phyloP scores from a whole-genome alignment of 2,329 filamentous ascomycete genomes.

The Cladobotryum mycophilum region DNA sequence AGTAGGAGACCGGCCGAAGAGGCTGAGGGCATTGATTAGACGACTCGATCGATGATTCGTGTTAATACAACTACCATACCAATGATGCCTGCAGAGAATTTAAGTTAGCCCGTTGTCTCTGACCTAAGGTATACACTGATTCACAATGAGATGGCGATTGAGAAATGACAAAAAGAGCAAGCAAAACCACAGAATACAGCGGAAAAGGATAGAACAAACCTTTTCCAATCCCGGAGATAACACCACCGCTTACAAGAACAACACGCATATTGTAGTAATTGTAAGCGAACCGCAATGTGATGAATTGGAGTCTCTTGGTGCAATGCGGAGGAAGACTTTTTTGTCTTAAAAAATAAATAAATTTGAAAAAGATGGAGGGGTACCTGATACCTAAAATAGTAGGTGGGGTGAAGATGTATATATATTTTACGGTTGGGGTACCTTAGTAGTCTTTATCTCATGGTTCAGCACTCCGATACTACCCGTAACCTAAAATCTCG shows the following conservation, averaged over 20 bases:
- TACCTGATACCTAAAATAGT: no score
- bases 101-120: slow-evolving; percentile 1
- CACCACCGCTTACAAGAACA: slow-evolving; percentile 32
- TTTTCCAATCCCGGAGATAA: slow-evolving; percentile 55
- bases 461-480: no score
- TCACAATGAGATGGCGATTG: neutral
- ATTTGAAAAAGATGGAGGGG: no score
- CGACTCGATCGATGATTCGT: neutral
- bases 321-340: no score
- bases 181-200: neutral
- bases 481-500: no score
- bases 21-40: slow-evolving; percentile 34
- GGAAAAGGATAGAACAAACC: slow-evolving; percentile 31
- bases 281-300: no score
- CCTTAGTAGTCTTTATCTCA: no score
- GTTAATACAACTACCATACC: slow-evolving; percentile 8
- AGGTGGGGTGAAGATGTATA: no score
- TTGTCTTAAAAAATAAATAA: no score
- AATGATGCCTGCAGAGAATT: slow-evolving; percentile 13
- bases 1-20: slow-evolving; percentile 59
- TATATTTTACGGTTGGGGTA: no score
- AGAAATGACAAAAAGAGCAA: no score
- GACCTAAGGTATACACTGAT: neutral
- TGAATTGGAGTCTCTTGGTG: no score
- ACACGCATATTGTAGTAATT: slow-evolving; percentile 19